Conservation (phyloP, 768 basidiomycete genomes). For the Strobilomyces confusus region DNA sequence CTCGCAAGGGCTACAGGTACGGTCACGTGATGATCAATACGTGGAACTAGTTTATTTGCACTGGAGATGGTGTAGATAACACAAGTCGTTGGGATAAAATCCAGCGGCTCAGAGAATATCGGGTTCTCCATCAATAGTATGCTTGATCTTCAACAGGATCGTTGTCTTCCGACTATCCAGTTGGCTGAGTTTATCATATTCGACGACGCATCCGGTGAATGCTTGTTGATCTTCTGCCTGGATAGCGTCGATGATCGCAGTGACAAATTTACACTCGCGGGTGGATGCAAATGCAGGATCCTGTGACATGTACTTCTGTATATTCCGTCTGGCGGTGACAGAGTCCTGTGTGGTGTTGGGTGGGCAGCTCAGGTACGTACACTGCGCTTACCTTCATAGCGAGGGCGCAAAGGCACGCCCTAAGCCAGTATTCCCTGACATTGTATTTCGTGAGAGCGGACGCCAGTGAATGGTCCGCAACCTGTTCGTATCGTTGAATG, state of each 20-base stretch:
- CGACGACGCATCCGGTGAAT: conserved; percentile 82
- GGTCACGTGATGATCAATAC: conserved; percentile 24
- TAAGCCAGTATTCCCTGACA: conserved; percentile 97
- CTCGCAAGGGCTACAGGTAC: no score
- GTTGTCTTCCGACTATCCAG: conserved; percentile 96
- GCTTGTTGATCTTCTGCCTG: conserved; percentile 65
- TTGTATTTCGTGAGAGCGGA: conserved; percentile 94
- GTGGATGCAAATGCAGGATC: conserved; percentile 86
- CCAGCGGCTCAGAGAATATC: conserved; percentile 25
- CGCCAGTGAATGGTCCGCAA: conserved; percentile 76
- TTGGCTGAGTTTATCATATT: conserved; percentile 89
- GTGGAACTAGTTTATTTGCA: conserved; percentile 14
- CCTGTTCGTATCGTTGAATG: conserved; percentile 85
- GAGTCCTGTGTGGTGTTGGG: conserved; percentile 56
- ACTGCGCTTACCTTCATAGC: conserved; percentile 71
- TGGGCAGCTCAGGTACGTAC: background rate
- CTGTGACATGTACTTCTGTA: conserved; percentile 71
- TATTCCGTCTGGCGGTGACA: conserved; percentile 76
- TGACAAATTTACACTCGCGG: conserved; percentile 87
- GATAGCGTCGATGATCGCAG: conserved; percentile 71
- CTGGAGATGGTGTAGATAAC: background rate
- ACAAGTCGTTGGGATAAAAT: background rate
- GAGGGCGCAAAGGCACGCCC: conserved; percentile 80
- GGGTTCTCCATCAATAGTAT: conserved; percentile 60
- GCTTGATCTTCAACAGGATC: conserved; percentile 89